Percentiles rank a stretch among this genome's conserved stretches.
These are phyloP conservation scores for Aschersonia sp. DNA, from an alignment of 2,329 filamentous ascomycete species.

Conservation along the genomic window DNA sequence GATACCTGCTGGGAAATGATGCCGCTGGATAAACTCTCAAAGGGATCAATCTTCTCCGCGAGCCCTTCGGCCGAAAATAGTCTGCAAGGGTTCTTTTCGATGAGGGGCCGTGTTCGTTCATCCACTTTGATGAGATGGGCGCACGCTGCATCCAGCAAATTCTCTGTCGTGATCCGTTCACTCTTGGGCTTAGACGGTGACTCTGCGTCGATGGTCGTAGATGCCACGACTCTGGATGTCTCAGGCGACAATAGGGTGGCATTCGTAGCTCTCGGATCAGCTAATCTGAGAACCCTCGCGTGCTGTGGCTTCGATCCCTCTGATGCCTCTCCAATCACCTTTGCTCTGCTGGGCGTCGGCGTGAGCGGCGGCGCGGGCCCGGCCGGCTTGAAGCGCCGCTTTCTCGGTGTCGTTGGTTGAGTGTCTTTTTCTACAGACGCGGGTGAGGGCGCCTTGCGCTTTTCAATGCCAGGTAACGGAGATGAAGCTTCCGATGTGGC, in stretches of 20 bases:
- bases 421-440: conserved; percentile 3
- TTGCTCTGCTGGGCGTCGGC: conserved; percentile 30
- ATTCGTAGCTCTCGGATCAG: conserved; percentile 50
- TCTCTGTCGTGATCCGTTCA: conserved; percentile 44
- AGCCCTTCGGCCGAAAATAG: conserved; percentile 72
- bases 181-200: conserved; percentile 28
- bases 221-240: conserved; percentile 46
- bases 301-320: conserved; percentile 23
- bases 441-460: conserved; percentile 16
- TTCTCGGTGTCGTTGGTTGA: conserved; percentile 15
- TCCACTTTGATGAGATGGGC: conserved; percentile 63
- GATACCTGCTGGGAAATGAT: conserved; percentile 97
- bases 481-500: conserved; percentile 8
- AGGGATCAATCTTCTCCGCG: conserved; percentile 78
- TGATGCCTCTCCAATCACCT: conserved; percentile 20
- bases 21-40: conserved; percentile 65
- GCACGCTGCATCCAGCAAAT: conserved; percentile 60
- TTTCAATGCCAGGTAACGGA: conserved; percentile 8
- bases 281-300: conserved; percentile 36
- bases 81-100: conserved; percentile 61
- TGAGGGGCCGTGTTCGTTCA: conserved; percentile 52
- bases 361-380: conserved; percentile 23
- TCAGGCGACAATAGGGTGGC: conserved; percentile 58
- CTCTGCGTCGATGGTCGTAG: conserved; percentile 26
- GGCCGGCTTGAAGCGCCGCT: conserved; percentile 13